A percentile compares a stretch with the other conserved stretches of the same genome.
Conservation (phyloP, 73 alveolate genomes). For the Tetrahymena elliotti region DNA sequence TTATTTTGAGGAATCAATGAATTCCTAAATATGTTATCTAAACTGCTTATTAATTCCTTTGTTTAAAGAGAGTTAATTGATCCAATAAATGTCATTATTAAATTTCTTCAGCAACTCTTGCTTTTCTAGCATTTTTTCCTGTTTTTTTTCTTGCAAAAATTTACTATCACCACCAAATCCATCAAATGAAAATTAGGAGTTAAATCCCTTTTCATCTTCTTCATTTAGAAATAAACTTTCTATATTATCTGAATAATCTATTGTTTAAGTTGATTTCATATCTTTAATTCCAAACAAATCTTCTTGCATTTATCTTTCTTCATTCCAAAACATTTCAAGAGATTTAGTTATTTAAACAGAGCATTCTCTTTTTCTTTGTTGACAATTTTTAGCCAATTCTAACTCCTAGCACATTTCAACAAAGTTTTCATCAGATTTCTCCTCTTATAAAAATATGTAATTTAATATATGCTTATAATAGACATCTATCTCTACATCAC, state of each 20-base stretch:
- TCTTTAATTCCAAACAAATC: background rate
- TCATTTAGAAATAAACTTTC: background rate
- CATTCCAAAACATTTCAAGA: background rate
- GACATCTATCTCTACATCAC: background rate
- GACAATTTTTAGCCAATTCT: background rate
- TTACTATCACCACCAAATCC: background rate
- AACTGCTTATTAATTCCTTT: background rate
- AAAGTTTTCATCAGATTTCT: background rate
- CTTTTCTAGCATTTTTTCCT: background rate
- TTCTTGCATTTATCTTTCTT: background rate
- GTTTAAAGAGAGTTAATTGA: background rate
- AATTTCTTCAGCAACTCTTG: background rate
- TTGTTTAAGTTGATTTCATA: background rate
- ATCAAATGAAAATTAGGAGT: background rate
- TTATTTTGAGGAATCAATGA: background rate
- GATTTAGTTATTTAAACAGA: background rate
- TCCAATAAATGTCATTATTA: background rate
- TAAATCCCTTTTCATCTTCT: background rate
- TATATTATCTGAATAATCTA: background rate
- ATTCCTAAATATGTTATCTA: background rate
- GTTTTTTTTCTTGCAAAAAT: background rate
- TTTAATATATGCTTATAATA: background rate
- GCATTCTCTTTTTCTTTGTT: background rate
- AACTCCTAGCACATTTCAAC: background rate
- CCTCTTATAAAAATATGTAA: background rate